Conservation (phyloP, 208 protist species). For the Trypanosoma conorhini region DNA sequence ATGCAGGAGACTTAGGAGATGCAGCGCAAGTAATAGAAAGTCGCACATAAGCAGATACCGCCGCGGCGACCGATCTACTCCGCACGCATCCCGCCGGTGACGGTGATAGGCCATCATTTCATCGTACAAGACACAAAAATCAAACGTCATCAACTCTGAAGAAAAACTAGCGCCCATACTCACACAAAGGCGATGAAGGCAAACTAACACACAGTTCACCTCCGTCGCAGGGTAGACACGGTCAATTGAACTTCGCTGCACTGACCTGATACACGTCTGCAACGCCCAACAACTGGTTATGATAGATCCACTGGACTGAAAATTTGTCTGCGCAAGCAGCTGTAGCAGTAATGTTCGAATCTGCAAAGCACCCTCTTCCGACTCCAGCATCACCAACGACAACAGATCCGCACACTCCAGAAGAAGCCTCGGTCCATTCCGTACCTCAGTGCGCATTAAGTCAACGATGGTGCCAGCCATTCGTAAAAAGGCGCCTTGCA, state of each 20-base stretch:
- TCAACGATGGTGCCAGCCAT: slow-evolving; percentile 10
- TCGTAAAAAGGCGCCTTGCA: slow-evolving; percentile 17
- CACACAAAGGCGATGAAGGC: slow-evolving; percentile 16
- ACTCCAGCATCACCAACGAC: slow-evolving; percentile 11
- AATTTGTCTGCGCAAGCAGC: slow-evolving; percentile 13
- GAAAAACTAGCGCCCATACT: slow-evolving; percentile 15
- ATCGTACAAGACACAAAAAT: slow-evolving; percentile 18
- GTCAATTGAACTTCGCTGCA: neutral
- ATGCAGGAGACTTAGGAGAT: slow-evolving; percentile 27
- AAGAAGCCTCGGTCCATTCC: slow-evolving; percentile 22
- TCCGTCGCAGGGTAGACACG: slow-evolving; percentile 3
- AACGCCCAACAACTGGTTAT: slow-evolving; percentile 28
- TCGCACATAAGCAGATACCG: slow-evolving; percentile 26
- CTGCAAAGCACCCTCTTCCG: neutral
- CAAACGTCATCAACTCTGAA: slow-evolving; percentile 1
- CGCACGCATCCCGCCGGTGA: slow-evolving; percentile 23
- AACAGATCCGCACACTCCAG: slow-evolving; percentile 16
- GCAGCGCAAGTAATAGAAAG: slow-evolving; percentile 24
- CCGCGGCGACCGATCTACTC: neutral
- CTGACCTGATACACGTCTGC: slow-evolving; percentile 20
- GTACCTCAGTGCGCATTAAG: slow-evolving; percentile 17
- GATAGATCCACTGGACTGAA: slow-evolving; percentile 20
- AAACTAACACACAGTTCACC: slow-evolving; percentile 10
- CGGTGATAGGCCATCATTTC: slow-evolving; percentile 19
- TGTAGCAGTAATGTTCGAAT: slow-evolving; percentile 14